Evolutionary conservation across 495 filamentous ascomycete species (phyloP).

Genomic region (Tuber magnatum): DNA sequence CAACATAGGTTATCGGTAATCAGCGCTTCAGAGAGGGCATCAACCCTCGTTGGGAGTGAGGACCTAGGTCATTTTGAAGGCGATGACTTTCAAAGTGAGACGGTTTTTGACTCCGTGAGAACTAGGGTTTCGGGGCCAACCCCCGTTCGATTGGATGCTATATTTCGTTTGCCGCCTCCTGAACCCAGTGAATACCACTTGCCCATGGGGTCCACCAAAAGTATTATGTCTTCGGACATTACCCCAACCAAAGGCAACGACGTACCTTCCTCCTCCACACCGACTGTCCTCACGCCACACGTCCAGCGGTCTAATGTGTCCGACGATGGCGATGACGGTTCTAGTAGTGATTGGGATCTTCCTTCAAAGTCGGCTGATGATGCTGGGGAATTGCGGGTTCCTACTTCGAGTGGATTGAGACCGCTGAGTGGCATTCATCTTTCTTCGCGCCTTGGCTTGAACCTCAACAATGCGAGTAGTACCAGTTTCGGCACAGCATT

Average conservation of each 20-base stretch:
- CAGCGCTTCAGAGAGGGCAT: constrained; percentile 63
- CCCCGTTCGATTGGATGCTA: constrained; percentile 61
- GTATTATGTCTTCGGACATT: constrained; percentile 27
- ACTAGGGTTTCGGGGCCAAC: constrained; percentile 60
- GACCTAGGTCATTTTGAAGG: constrained; percentile 75
- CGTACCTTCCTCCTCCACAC: constrained; percentile 19
- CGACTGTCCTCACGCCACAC: constrained; percentile 16
- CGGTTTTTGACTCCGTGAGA: constrained; percentile 82
- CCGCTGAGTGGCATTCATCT: constrained; percentile 34
- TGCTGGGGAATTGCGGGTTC: constrained; percentile 39
- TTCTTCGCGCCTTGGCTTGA: constrained; percentile 31
- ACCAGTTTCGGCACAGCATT: constrained; percentile 39
- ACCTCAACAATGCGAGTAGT: constrained; percentile 35
- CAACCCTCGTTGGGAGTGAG: constrained; percentile 78
- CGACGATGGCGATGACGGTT: constrained; percentile 59
- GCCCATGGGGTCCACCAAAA: constrained; percentile 12
- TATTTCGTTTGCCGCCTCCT: constrained; percentile 69
- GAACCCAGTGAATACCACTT: constrained; percentile 41
- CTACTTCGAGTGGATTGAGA: constrained; percentile 22
- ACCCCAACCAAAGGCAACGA: constrained; percentile 23
- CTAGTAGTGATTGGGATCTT: constrained; percentile 46
- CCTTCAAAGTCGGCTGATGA: constrained; percentile 47
- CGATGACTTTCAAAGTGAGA: constrained; percentile 83
- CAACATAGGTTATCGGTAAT: constrained; percentile 42
- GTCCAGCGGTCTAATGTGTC: constrained; percentile 44